Percentiles rank a stretch among this genome's conserved stretches.
Evolutionary conservation across 2,329 filamentous ascomycete species (phyloP).

Genomic region (Metarhizium humberi): DNA sequence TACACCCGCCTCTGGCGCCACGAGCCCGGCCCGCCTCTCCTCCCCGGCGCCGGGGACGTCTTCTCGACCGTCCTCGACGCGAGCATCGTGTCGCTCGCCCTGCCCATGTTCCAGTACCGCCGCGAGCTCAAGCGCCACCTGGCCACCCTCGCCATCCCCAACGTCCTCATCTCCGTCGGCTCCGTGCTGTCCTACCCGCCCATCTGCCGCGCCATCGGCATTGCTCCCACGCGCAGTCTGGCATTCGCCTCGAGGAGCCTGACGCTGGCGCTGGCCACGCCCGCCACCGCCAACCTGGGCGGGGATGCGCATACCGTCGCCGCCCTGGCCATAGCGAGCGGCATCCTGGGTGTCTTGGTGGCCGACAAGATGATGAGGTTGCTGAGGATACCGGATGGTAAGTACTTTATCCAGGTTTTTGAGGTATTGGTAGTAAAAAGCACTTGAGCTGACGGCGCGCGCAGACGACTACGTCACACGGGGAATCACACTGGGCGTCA

Average conservation of each 20-base stretch:
- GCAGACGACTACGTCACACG: conserved; percentile 53
- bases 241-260: too few relatives aligned
- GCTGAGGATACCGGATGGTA: conserved; percentile 32
- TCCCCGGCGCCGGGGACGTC: too few relatives aligned
- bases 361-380: conserved; percentile 37
- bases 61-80: too few relatives aligned
- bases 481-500: conserved; percentile 52
- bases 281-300: conserved; percentile 15
- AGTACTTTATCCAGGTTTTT: too few relatives aligned
- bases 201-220: conserved; percentile 28
- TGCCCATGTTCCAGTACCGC: too few relatives aligned
- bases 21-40: too few relatives aligned
- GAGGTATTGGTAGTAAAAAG: too few relatives aligned
- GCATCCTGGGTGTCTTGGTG: conserved; percentile 48
- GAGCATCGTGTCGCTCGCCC: too few relatives aligned
- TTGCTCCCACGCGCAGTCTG: too few relatives aligned
- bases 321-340: conserved; percentile 48
- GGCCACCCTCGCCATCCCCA: conserved; percentile 47
- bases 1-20: too few relatives aligned
- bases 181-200: conserved; percentile 50
- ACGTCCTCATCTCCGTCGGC: conserved; percentile 37
- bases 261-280: too few relatives aligned
- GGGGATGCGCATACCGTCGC: conserved; percentile 47
- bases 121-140: conserved; percentile 22
- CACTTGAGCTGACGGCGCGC: conserved; percentile 16